Percentiles rank a stretch among this genome's conserved stretches.
These are phyloP conservation scores for Tylopilus cervinicoccineus DNA, from an alignment of 768 basidiomycete genomes.

Conservation along the genomic window DNA sequence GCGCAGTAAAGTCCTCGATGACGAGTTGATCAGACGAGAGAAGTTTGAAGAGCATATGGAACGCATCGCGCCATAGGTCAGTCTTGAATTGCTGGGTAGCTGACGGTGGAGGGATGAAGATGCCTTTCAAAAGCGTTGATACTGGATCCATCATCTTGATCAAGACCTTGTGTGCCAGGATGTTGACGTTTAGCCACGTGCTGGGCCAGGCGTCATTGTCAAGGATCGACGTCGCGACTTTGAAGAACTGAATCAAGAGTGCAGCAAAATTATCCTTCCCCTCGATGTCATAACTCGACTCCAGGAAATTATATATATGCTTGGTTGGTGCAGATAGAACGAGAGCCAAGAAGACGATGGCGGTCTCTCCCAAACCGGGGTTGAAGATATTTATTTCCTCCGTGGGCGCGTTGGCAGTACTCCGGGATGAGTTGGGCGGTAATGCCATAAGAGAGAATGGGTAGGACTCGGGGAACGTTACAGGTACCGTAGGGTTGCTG, in stretches of 20 bases:
- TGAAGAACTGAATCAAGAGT: slow-evolving; percentile 76
- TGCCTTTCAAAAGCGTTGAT: slow-evolving; percentile 67
- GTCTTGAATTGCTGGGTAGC: slow-evolving; percentile 65
- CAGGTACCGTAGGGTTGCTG: slow-evolving; percentile 55
- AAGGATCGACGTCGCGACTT: slow-evolving; percentile 74
- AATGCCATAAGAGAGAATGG: slow-evolving; percentile 81
- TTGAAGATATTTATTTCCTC: slow-evolving; percentile 58
- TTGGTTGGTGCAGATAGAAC: slow-evolving; percentile 76
- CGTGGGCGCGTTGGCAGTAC: slow-evolving; percentile 37
- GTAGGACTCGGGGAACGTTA: slow-evolving; percentile 91
- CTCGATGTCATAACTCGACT: slow-evolving; percentile 83
- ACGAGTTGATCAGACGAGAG: slow-evolving; percentile 88
- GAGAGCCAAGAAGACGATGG: slow-evolving; percentile 78
- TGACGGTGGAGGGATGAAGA: slow-evolving; percentile 75
- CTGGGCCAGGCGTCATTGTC: slow-evolving; percentile 85
- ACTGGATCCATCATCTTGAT: slow-evolving; percentile 87
- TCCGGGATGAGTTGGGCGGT: slow-evolving; percentile 52
- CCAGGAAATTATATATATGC: slow-evolving; percentile 73
- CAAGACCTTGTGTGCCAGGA: slow-evolving; percentile 82
- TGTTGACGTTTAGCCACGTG: slow-evolving; percentile 89
- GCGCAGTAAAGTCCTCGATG: slow-evolving; percentile 93
- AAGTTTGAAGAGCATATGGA: slow-evolving; percentile 79
- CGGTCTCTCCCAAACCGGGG: slow-evolving; percentile 79
- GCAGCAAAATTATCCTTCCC: slow-evolving; percentile 73
- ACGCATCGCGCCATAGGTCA: slow-evolving; percentile 74